phyloP scores from a whole-genome alignment of 2,329 filamentous ascomycete species.

The Beauveria sp. region DNA sequence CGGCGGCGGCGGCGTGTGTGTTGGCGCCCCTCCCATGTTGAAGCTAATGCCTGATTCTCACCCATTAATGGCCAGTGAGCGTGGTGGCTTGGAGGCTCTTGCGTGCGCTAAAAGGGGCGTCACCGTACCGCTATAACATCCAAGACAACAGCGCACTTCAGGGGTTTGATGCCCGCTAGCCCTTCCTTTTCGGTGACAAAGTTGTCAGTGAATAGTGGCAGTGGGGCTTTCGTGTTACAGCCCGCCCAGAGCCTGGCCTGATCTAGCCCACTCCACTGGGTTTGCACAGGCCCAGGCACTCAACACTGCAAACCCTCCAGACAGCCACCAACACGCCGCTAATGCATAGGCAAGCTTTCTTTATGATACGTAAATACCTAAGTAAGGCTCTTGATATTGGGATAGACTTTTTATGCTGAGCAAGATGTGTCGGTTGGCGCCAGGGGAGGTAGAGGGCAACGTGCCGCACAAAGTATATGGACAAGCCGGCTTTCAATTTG shows the following conservation, averaged over 20 bases:
- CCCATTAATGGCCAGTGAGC: neutral
- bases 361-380: neutral
- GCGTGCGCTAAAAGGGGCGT: neutral
- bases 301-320: neutral
- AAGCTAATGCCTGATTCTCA: neutral
- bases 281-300: neutral
- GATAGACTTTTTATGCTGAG: neutral
- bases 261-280: neutral
- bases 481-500: neutral
- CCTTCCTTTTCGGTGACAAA: too few relatives aligned
- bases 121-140: neutral
- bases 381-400: neutral
- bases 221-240: neutral
- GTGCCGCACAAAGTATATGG: neutral
- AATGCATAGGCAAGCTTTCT: neutral
- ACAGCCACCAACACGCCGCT: neutral
- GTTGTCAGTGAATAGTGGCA: neutral
- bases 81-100: neutral
- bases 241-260: neutral
- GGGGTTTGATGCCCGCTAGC: neutral
- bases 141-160: neutral
- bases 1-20: neutral
- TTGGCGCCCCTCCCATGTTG: slow-evolving; percentile 6
- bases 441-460: neutral
- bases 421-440: neutral